These are phyloP conservation scores for Penicillium aurantiogriseum DNA, from an alignment of 2,329 filamentous ascomycete species.

Conservation along the genomic window DNA sequence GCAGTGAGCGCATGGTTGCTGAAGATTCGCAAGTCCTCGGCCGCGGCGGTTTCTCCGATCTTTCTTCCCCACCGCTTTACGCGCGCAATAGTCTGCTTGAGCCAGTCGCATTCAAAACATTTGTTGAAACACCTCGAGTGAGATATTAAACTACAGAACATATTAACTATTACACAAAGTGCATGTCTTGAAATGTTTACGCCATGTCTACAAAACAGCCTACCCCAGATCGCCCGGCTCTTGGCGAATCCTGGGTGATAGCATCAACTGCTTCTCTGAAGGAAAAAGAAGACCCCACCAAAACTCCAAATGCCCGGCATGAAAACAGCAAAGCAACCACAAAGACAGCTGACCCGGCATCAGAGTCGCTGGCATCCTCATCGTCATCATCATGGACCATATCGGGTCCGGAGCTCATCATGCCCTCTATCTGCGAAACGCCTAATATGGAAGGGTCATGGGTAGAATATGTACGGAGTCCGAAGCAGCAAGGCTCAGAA, in stretches of 20 bases:
- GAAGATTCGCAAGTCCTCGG: conserved; percentile 8
- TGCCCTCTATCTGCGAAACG: conserved; percentile 41
- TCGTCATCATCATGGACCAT: conserved; percentile 22
- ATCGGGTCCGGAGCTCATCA: conserved; percentile 40
- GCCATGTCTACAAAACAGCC: conserved; percentile 18
- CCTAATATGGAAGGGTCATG: conserved; percentile 35
- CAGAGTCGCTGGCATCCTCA: conserved; percentile 29
- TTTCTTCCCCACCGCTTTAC: conserved; percentile 24
- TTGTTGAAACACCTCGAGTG: not conserved
- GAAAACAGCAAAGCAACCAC: conserved; percentile 7
- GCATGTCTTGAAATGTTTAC: conserved; percentile 15
- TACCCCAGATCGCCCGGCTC: conserved; percentile 19
- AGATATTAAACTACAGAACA: not conserved
- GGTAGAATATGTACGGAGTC: conserved; percentile 28
- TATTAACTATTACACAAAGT: not conserved
- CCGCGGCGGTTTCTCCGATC: conserved; percentile 17
- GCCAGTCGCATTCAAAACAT: conserved; percentile 3
- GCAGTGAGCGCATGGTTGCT: conserved; percentile 26
- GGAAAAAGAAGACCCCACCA: conserved; percentile 11
- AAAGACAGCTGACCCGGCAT: conserved; percentile 9
- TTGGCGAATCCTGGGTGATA: conserved; percentile 43
- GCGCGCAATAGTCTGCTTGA: not conserved
- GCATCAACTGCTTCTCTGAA: conserved; percentile 23
- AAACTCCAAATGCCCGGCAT: not conserved
- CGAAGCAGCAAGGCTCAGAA: conserved; percentile 7